A percentile compares a stretch with the other conserved stretches of the same genome.
Conservation (phyloP, 2,329 filamentous ascomycete species). For the Sarocladiaceae sp. region DNA sequence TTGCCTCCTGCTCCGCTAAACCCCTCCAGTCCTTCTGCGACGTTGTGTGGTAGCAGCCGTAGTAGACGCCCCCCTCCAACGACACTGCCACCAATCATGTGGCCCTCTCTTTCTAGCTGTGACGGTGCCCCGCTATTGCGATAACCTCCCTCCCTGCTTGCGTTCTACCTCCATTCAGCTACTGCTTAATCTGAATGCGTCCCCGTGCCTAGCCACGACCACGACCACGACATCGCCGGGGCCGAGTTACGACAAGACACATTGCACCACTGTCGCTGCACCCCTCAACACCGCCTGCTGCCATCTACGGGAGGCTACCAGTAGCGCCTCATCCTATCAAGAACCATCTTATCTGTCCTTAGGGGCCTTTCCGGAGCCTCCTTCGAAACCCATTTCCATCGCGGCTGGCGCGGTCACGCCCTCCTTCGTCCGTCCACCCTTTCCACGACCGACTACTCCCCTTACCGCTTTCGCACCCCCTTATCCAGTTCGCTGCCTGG, state of each 20-base stretch:
- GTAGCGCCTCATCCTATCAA: conserved; percentile 1
- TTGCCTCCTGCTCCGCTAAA: background rate
- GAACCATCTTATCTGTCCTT: background rate
- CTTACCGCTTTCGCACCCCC: background rate
- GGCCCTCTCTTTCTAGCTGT: background rate
- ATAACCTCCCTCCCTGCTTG: no score
- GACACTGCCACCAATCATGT: conserved; percentile 6
- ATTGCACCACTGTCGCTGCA: no score
- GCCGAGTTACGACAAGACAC: no score
- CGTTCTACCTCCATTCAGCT: background rate
- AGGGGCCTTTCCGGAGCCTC: background rate
- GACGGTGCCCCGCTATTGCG: background rate
- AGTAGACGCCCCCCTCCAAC: background rate
- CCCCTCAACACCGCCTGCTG: conserved; percentile 2
- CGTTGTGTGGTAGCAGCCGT: conserved; percentile 1
- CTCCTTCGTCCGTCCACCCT: background rate
- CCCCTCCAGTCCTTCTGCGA: background rate
- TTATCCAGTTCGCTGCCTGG: conserved; percentile 1
- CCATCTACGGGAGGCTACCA: conserved; percentile 4
- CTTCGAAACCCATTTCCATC: conserved; percentile 4
- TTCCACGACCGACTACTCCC: background rate
- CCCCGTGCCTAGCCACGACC: no score
- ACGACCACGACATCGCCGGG: no score
- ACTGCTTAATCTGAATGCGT: no score
- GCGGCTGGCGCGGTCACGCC: conserved; percentile 7